Percentiles rank a stretch among this genome's conserved stretches.
These are phyloP conservation scores for Mediolabrus comicus DNA, from an alignment of 108 stramenopile species.

Conservation along the genomic window DNA sequence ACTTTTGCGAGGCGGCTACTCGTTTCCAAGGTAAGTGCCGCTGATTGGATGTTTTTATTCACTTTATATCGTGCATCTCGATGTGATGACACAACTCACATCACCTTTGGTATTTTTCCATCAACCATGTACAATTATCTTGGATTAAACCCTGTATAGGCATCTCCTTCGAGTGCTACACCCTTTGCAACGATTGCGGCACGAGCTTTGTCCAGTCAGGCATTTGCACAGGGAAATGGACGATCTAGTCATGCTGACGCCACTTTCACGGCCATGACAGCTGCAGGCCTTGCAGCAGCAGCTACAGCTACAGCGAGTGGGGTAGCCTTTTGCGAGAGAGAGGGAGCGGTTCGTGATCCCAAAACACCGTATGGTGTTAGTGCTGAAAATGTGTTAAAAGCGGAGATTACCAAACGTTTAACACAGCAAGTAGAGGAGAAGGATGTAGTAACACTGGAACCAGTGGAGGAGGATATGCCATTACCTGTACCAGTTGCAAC, in stretches of 20 bases:
- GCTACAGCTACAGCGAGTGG: conserved; percentile 3
- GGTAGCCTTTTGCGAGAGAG: conserved; percentile 36
- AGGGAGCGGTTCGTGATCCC: conserved; percentile 43
- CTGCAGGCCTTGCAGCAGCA: conserved; percentile 18
- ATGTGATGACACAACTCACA: not conserved
- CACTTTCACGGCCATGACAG: conserved; percentile 12
- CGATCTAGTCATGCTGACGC: conserved; percentile 9
- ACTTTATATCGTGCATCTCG: not conserved
- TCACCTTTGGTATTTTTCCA: not conserved
- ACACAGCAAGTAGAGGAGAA: conserved; percentile 19
- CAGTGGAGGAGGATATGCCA: not conserved
- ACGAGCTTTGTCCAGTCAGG: conserved; percentile 36
- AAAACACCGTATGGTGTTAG: conserved; percentile 37
- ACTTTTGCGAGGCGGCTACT: not conserved
- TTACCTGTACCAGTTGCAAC: conserved; percentile 18
- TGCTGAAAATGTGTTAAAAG: conserved; percentile 34
- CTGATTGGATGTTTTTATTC: not conserved
- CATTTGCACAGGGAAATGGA: conserved; percentile 21
- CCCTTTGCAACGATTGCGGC: conserved; percentile 28
- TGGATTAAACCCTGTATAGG: not conserved
- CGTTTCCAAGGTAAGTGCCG: conserved; percentile 5
- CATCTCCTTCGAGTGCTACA: conserved; percentile 11
- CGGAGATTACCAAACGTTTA: conserved; percentile 27
- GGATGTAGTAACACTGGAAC: conserved; percentile 13
- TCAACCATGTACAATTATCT: too few species aligned